Evolutionary conservation across 2,329 filamentous ascomycete genomes (phyloP).

Genomic region (Domatiomyces globalis): DNA sequence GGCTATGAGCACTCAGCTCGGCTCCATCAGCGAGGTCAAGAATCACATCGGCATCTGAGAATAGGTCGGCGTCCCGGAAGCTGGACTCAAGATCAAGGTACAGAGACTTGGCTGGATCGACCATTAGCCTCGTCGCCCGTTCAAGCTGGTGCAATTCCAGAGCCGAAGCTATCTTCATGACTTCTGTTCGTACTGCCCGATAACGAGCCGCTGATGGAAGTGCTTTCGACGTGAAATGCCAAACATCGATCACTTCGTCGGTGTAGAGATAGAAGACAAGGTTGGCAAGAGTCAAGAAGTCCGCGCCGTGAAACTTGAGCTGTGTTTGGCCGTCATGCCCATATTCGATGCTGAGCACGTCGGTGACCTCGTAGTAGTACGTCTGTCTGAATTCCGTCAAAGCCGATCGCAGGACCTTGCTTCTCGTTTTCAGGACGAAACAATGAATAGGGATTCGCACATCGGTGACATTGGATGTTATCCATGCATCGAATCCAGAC

Average conservation of each 20-base stretch:
- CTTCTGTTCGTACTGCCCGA: conserved; percentile 63
- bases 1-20: conserved; percentile 57
- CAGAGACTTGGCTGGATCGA: conserved; percentile 48
- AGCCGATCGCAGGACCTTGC: conserved; percentile 49
- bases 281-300: conserved; percentile 67
- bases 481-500: conserved; percentile 25
- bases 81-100: conserved; percentile 57
- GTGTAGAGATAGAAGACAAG: conserved; percentile 67
- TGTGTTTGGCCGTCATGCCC: conserved; percentile 38
- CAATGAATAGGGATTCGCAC: conserved; percentile 66
- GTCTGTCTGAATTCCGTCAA: conserved; percentile 44
- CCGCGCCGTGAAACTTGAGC: conserved; percentile 55
- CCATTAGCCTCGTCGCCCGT: conserved; percentile 61
- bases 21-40: conserved; percentile 65
- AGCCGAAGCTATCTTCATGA: conserved; percentile 70
- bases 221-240: conserved; percentile 60
- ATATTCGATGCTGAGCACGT: conserved; percentile 45
- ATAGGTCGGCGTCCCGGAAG: conserved; percentile 54
- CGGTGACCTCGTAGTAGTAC: conserved; percentile 43
- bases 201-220: conserved; percentile 56
- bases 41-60: conserved; percentile 64
- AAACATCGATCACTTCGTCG: conserved; percentile 67
- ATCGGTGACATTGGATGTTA: conserved; percentile 48
- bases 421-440: conserved; percentile 65
- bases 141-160: conserved; percentile 61